phyloP scores from a whole-genome alignment of 2,329 filamentous ascomycete genomes.

The Colletotrichum tropicale region DNA sequence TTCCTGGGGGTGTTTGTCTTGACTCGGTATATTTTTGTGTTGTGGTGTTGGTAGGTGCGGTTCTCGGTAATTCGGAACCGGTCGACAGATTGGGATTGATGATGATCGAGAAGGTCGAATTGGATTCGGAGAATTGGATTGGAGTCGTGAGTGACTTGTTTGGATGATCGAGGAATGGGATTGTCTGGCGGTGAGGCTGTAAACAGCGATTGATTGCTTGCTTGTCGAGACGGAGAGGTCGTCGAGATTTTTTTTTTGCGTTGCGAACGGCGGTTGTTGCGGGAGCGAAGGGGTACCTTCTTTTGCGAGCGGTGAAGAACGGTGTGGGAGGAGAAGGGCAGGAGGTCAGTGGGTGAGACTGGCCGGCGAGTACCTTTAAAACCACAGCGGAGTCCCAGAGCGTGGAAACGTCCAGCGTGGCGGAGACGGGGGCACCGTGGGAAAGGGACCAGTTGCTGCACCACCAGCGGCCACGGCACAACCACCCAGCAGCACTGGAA shows the following conservation, averaged over 20 bases:
- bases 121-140: neutral
- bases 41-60: conserved; percentile 18
- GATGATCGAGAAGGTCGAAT: neutral
- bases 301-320: conserved; percentile 12
- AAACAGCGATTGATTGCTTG: neutral
- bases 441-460: neutral
- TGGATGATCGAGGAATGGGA: neutral
- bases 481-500: neutral
- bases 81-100: neutral
- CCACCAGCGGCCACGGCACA: neutral
- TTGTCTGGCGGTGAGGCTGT: neutral
- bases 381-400: neutral
- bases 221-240: neutral
- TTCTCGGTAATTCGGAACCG: conserved; percentile 10
- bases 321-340: conserved; percentile 1
- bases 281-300: neutral
- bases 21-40: conserved; percentile 11
- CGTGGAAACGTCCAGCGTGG: conserved; percentile 14
- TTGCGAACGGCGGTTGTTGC: neutral
- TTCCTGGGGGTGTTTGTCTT: conserved; percentile 27
- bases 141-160: neutral
- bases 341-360: neutral
- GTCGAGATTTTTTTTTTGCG: neutral
- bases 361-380: conserved; percentile 9
- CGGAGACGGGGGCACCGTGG: neutral